Base-by-base conservation (phyloP, 139 green algal species). In the Chlamydomonas schloesseri region DNA sequence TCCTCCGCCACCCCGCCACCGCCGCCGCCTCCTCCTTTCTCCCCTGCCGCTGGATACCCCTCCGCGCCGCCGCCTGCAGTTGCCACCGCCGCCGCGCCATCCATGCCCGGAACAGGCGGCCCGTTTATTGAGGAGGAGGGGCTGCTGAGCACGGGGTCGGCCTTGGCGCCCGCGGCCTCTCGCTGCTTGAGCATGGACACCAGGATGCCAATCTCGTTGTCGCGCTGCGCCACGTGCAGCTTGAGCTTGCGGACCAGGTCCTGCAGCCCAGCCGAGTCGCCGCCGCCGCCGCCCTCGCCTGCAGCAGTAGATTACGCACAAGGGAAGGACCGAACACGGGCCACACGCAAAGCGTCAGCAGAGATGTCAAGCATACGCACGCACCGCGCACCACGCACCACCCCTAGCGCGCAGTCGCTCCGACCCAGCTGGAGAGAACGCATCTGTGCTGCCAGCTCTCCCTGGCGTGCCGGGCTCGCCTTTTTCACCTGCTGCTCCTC, bases 181-280 rank as follows among this genome's bases (percentile, higher is more conserved):
- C 79, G 75, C 37, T 81, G 80, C 70, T 94, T 94, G 18, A 97
- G 87, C 92, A 98, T 96, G 57, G 73, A 81, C n/a, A 97, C 93
- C 71, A 98, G 81, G 57, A 97, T 95, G 87, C 90, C 94, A 87
- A 98, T 96, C 85, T 98, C 96, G 87, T 95, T 97, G 91, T 98
- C 95, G 5, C 96, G 92, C 82, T 97, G 95, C 72, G 94, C 76
- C 42, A 98, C 91, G 90, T 97, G 94, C 82, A 97, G 88, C 77
- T 89, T 89, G 60, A 97, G 90, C 93, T 96, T 95, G 28, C 84
- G 87, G 57, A 96, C 73, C 87, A 95, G 88, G 46, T 96, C 91
- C 73, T 86, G 91, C 37, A 89, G 46, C 55, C 88, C 85, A 50
- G 79, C 42, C 11, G 50, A 53, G 0, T 68, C 69, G 57, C 36